Percentiles rank a stretch among this genome's conserved stretches.
These are phyloP conservation scores for Neoboletus subvelutipes DNA, from an alignment of 768 basidiomycete genomes.

Conservation along the genomic window DNA sequence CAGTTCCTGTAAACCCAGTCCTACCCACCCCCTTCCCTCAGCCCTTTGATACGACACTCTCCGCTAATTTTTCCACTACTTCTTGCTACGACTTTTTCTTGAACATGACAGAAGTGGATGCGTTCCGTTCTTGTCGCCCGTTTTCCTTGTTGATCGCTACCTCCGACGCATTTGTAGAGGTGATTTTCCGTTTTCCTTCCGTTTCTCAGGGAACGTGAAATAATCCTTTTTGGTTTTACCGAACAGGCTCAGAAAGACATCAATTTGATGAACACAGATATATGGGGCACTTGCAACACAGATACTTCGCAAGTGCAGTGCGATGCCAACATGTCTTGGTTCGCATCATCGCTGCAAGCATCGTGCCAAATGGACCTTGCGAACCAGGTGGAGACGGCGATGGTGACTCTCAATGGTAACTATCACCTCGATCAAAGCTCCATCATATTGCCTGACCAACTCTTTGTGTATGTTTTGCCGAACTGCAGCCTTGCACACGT, in stretches of 20 bases:
- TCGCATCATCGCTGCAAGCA: conserved; percentile 46
- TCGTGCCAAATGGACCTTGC: conserved; percentile 59
- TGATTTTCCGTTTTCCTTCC: conserved; percentile 31
- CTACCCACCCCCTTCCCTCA: conserved; percentile 81
- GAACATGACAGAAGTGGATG: conserved; percentile 63
- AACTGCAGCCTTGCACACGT: conserved; percentile 57
- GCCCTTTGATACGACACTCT: conserved; percentile 62
- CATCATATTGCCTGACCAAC: not conserved
- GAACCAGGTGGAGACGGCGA: conserved; percentile 49
- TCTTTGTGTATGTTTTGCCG: not conserved
- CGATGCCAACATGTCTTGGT: conserved; percentile 64
- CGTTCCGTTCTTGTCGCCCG: conserved; percentile 75
- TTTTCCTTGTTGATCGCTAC: conserved; percentile 63
- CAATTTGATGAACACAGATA: conserved; percentile 58
- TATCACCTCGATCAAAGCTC: not conserved
- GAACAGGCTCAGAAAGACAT: conserved; percentile 65
- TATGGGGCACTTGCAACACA: conserved; percentile 85
- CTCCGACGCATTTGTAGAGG: conserved; percentile 55
- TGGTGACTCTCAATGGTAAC: conserved; percentile 57
- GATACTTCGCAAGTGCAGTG: conserved; percentile 49
- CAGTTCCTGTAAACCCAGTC: conserved; percentile 37
- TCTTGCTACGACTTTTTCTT: conserved; percentile 69
- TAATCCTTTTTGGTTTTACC: not conserved
- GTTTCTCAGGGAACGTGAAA: not conserved
- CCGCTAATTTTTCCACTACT: conserved; percentile 62